phyloP scores from a whole-genome alignment of 2,329 filamentous ascomycete genomes.

The Neofusicoccum sp. region DNA sequence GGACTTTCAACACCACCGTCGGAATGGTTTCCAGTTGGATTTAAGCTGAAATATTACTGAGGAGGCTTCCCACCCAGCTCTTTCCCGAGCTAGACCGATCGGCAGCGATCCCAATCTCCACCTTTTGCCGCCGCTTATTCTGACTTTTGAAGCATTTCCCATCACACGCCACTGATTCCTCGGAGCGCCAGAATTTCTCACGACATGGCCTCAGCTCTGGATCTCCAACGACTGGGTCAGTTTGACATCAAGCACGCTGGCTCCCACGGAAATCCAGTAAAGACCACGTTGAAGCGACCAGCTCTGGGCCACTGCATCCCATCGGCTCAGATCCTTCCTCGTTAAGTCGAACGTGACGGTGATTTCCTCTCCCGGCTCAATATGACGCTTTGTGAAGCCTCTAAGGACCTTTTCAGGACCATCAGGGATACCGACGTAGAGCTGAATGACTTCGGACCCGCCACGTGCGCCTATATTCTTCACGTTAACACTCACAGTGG shows the following conservation, averaged over 20 bases:
- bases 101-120: no score
- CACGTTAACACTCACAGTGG: slow-evolving; percentile 16
- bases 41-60: no score
- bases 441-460: slow-evolving; percentile 23
- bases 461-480: slow-evolving; percentile 21
- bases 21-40: no score
- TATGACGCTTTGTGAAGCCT: slow-evolving; percentile 21
- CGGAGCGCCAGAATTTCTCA: no score
- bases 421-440: slow-evolving; percentile 21
- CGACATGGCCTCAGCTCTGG: no score
- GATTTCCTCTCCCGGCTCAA: slow-evolving; percentile 18
- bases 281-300: slow-evolving; percentile 20
- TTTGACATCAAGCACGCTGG: neutral
- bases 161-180: no score
- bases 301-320: slow-evolving; percentile 19
- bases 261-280: slow-evolving; percentile 17
- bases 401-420: slow-evolving; percentile 19
- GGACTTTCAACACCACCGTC: no score
- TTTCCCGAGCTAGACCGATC: no score
- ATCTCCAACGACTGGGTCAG: no score
- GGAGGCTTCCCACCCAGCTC: no score
- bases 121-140: no score
- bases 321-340: slow-evolving; percentile 21
- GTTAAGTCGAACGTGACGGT: slow-evolving; percentile 14
- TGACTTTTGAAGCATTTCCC: no score